A percentile compares a stretch with the other conserved stretches of the same genome.
Conservation (phyloP, 371 early-diverging fungal genomes). For the Mucor velutinosus region DNA sequence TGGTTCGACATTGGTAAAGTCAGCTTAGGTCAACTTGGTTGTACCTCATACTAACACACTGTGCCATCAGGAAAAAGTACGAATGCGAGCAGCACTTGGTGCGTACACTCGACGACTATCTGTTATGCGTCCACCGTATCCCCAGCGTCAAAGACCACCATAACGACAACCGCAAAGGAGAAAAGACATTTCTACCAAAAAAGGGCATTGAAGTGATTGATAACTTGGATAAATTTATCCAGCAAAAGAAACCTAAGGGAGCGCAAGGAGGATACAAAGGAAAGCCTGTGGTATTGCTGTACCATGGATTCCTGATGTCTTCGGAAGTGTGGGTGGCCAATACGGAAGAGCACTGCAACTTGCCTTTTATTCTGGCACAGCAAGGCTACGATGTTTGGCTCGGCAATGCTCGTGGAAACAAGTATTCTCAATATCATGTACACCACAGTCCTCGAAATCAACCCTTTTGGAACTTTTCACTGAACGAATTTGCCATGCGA, state of each 20-base stretch:
- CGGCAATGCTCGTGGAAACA: constrained; percentile 96
- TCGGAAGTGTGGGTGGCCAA: constrained; percentile 92
- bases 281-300: constrained; percentile 87
- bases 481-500: constrained; percentile 87
- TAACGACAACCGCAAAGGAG: background rate
- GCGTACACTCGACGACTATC: constrained; percentile 85
- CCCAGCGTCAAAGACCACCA: constrained; percentile 37
- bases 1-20: constrained; percentile 66
- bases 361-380: constrained; percentile 76
- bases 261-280: constrained; percentile 23
- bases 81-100: constrained; percentile 85
- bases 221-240: constrained; percentile 35
- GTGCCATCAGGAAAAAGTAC: constrained; percentile 50
- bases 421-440: constrained; percentile 89
- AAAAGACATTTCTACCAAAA: constrained; percentile 4
- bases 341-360: constrained; percentile 64
- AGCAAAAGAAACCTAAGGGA: constrained; percentile 13
- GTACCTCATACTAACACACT: background rate
- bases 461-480: constrained; percentile 92
- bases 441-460: constrained; percentile 65
- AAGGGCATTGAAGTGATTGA: constrained; percentile 36
- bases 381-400: constrained; percentile 97
- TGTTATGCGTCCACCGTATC: constrained; percentile 89
- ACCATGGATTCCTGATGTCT: constrained; percentile 95
- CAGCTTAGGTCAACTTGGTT: background rate